Base-by-base conservation (phyloP, 768 basidiomycete genomes). In the Agaricus subrufescens region DNA sequence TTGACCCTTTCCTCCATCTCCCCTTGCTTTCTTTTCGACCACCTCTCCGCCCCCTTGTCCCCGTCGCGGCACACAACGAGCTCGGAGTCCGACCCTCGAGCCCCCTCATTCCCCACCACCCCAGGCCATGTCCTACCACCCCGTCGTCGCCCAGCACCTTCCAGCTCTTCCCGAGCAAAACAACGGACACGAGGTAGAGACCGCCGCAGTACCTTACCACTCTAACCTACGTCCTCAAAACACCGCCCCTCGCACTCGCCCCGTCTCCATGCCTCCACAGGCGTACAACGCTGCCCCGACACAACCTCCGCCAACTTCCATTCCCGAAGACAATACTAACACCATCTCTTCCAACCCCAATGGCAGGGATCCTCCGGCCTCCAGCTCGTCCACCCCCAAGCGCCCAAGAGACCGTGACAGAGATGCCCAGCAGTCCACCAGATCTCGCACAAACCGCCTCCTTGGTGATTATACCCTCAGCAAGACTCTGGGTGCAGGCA, bases 401-500 rank as follows among this genome's bases (percentile, higher is more conserved):
- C 57, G 37, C 52, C 46, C 34, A 42, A 58, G 38, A 44, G 46
- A 40, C 50, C 65, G 40, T 15, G 43, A 52, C 29, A 51, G 42
- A 34, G 34, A 34, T 34, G 40, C 29, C 14, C 46, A 48, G n/a
- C 31, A 43, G 14, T 54, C 53, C 3, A 42, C 45, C 15, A 12
- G 53, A 42, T 48, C 54, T 11, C 72, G 77, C 56, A 69, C 76
- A 6, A 79, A 80, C 63, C 68, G 88, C 71, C 78, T 92, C 57
- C 77, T 99, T 14, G 96, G 95, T 31, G 94, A 98, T 68, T 99
- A 97, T 75, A 91, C 91, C 58, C 82, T 99, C 62, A 90, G 90
- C 66, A 98, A 98, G 81, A 97, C 96, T 4, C 80, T 99, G 42
- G 96, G 96, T 26, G 96, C 95, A 23, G 96, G 96, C 38, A 94